Evolutionary conservation across 2,329 filamentous ascomycete species (phyloP), one percentile per base, ranked within the genome.

Genomic region (Colletotrichum sp.): DNA sequence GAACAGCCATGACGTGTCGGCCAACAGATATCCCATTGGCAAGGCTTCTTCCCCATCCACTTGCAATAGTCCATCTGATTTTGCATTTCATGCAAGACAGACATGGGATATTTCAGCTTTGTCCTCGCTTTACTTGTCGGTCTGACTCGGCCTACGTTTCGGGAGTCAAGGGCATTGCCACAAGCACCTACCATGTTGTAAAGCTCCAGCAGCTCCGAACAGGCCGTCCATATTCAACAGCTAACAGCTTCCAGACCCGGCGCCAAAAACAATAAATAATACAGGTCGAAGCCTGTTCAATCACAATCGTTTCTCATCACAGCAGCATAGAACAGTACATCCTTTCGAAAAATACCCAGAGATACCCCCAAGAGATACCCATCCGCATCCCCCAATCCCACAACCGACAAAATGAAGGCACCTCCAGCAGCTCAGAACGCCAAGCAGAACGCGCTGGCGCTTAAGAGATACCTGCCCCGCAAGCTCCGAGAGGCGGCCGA

Each of bases 171-270:
- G 71, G 74, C 70, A 73, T 69, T 73, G 64, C 70, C 36, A 69
- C 70, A 67, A 76, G 74, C 74, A 76, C 74, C 39, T 76, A 76
- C 74, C 74, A 76, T 61, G 74, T 76, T 74, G 74, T 74, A 74
- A 76, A 76, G 74, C 74, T 76, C 70, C 48, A 74, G 44, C 44
- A 76, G 74, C 73, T 73, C 64, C 74, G 74, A 65, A 48, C 13
- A 65, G 74, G 70, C 70, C 74, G 74, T 65, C 32, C 16, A 57
- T n/a, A n/a, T 61, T 36, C 59, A 76, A 64, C 9, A 68, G 44
- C n/a, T 52, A 52, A 52, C 44, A 52, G 44, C 44, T 52, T 68
- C 13, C 64, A 25, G 34, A 60, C 36, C 52, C 28, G 30, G 27
- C n/a, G 57, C 34, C 19, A 39, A 76, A 76, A 76, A 76, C 27